Base-by-base conservation (phyloP, 2,329 filamentous ascomycete genomes). In the Colletotrichum camelliae region DNA sequence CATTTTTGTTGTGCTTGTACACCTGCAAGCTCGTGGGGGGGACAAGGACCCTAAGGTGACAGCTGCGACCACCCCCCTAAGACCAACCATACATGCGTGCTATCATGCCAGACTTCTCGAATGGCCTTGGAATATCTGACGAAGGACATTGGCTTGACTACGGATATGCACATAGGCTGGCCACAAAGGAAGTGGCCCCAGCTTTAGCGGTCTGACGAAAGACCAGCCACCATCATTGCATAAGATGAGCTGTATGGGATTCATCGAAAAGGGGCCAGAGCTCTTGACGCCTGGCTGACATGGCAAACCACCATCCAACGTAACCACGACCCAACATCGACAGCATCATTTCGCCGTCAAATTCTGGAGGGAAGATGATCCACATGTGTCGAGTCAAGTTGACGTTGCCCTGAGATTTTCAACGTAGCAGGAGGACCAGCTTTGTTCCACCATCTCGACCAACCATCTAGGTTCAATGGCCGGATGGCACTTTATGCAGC, bases 341-440 rank as follows among this genome's bases (percentile, higher is more conserved):
- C 43, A 27, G 43, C 27, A 66, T 52, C 68, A 58, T 65, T 29
- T 75, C 27, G 24, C 10, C 35, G n/a, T 55, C 21, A 72, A 21
- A 48, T 9, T 72, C 69, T 72, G 29, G 77, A 77, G 79, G 77
- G 77, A 75, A 80, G 76, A 77, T 79, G 81, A 79, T 85, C 87
- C 87, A 89, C 87, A 86, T 89, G 87, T 89, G 87, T 88, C 88
- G 88, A 90, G 88, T 90, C 88, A 86, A 87, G 84, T 82, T 73
- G 43, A 52, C 18, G 65, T 68, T 65, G 64, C 57, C 64, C 73
- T 68, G 64, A 73, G 43, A 68, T 73, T 27, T 52, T 65, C 73
- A 73, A 57, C 48, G 64, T 73, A 35, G 64, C 58, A 79, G 78
- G 77, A 79, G 78, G 79, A 77, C 77, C 83, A 84, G 86, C 87